Base-by-base conservation (phyloP, 768 basidiomycete genomes). In the Naganishia vaughanmartiniae region DNA sequence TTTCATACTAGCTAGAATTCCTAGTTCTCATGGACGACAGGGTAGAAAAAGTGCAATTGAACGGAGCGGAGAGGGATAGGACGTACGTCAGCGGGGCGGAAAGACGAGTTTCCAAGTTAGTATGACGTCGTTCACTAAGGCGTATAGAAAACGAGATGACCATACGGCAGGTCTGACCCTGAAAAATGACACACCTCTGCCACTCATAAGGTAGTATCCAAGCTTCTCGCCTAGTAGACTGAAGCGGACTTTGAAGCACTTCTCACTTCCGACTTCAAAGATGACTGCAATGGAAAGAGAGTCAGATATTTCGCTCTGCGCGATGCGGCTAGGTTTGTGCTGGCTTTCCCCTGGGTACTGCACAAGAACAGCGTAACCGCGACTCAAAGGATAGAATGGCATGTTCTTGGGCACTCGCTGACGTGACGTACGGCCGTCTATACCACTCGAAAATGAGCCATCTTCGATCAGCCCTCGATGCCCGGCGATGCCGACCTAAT, bases 1-100 rank as follows among this genome's bases (percentile, higher is more conserved):
- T 70, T 84, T 79, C 89, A 91, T 90, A 4, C 34, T 89, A 90
- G 2, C 85, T 82, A 4, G 87, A 85, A 19, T 90, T 89, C 0
- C 89, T 90, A 66, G 86, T 83, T 65, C 84, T 85, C 71, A 88
- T 78, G 73, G 85, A 85, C 28, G 85, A 85, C 0, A 89, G 90
- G 66, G 89, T n/a, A n/a, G n/a, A n/a, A n/a, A n/a, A n/a, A n/a
- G n/a, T n/a, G n/a, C n/a, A n/a, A n/a, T n/a, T 83, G 84, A 91
- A 91, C 0, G 88, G 89, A 2, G 89, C 90, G 17, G 89, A 88
- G 45, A 90, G 83, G 88, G 89, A 90, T 3, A 90, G 85, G 2
- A 89, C 89, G 75, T 88, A 91, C 0, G 89, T 87, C 89, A 90
- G 4, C 85, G 80, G 1, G 89, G 89, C 33, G 90, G 82, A 9